Base-by-base conservation (phyloP, 2,329 filamentous ascomycete genomes). In the Davidsoniella eucalypti region DNA sequence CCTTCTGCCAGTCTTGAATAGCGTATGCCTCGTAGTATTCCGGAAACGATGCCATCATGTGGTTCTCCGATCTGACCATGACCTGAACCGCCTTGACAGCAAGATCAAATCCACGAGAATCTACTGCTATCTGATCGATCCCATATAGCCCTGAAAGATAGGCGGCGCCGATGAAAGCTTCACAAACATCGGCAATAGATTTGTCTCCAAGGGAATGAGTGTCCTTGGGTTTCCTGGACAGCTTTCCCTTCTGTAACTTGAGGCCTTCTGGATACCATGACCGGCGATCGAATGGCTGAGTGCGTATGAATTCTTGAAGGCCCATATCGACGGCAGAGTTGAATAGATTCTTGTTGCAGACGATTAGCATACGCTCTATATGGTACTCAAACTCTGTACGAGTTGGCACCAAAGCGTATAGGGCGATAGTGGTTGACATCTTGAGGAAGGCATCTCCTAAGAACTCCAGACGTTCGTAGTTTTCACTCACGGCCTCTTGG, bases 401-500 rank as follows among this genome's bases (percentile, higher is more conserved):
- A 44, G 84, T 75, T 0, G 87, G 86, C 17, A 84, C 78, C 25
- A 79, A 72, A 1, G 82, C 82, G 60, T 84, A 96, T 0, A 94
- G 70, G 0, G 87, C 80, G 49, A 98, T 87, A 0, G 88, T 90
- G 0, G 90, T 95, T 9, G 85, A 86, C 80, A 95, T 90, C 65
- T 98, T 98, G 53, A 98, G 71, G 59, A 95, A 94, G 33, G 82
- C 84, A 61, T 98, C 92, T 0, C 92, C 92, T 2, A 96, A 71
- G 53, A 95, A 94, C 59, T 98, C 92, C 0, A 96, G 72, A 10
- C 92, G 77, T 63, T 98, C 92, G 58, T 98, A 98, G 57, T 96
- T 96, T 38, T 81, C 82, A 1, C 87, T 87, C 87, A 94, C 94
- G 2, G 87, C 88, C 44, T 75, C 69, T 57, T 87, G 84, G 44